These are phyloP conservation scores for Fusarium algeriense DNA, from an alignment of 2,329 filamentous ascomycete genomes.

Conservation along the genomic window DNA sequence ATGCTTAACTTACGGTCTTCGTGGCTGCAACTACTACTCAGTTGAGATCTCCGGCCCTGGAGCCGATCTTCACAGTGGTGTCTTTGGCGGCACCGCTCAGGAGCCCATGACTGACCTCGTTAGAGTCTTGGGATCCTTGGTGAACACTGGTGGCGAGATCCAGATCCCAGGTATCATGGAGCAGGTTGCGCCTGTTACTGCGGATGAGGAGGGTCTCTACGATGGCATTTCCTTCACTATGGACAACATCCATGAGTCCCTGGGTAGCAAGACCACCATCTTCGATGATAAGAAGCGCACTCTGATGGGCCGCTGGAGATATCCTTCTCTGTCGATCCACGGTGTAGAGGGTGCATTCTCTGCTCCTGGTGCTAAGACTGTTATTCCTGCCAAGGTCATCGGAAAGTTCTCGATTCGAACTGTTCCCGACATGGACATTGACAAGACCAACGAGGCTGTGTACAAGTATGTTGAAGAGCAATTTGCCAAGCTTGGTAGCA, in stretches of 20 bases:
- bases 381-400: conserved; percentile 96
- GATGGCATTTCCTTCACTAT: conserved; percentile 93
- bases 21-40: conserved; percentile 98
- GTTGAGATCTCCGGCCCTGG: conserved; percentile 91
- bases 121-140: conserved; percentile 82
- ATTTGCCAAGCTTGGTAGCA: conserved; percentile 88
- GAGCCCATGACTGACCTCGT: conserved; percentile 99
- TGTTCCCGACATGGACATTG: conserved; percentile 96
- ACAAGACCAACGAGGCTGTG: conserved; percentile 87
- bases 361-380: conserved; percentile 93
- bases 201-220: conserved; percentile 90
- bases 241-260: conserved; percentile 91
- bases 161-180: conserved; percentile 94
- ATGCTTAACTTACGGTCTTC: conserved; percentile 95
- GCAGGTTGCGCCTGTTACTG: conserved; percentile 88
- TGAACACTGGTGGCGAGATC: conserved; percentile 92
- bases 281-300: conserved; percentile 89
- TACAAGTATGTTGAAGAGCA: conserved; percentile 85
- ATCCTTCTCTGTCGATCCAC: conserved; percentile 93
- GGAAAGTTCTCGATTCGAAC: conserved; percentile 99
- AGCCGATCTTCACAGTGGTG: conserved; percentile 94
- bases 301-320: conserved; percentile 96
- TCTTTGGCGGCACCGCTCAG: conserved; percentile 95
- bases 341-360: conserved; percentile 96
- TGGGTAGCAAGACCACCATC: conserved; percentile 90